These are phyloP conservation scores for Fusarium solani-melongenae DNA, from an alignment of 2,329 filamentous ascomycete genomes.

Conservation along the genomic window DNA sequence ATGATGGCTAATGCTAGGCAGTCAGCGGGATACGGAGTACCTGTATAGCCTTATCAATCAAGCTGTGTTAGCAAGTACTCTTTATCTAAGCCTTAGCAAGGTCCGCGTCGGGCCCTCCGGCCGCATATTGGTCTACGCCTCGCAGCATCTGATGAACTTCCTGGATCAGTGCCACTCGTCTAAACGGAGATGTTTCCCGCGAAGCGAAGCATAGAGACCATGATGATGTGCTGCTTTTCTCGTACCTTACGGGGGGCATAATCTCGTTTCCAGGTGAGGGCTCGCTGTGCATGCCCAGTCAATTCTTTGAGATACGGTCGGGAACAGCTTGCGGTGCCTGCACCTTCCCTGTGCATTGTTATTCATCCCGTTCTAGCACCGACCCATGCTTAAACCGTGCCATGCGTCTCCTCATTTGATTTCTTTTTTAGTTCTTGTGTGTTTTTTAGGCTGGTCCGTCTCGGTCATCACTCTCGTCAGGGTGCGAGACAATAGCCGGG, in stretches of 20 bases:
- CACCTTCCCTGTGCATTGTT: conserved; percentile 4
- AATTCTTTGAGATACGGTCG: background rate
- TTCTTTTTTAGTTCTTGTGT: conserved; percentile 22
- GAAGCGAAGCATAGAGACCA: background rate
- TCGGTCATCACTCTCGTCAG: conserved; percentile 37
- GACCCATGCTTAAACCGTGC: background rate
- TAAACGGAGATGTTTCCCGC: background rate
- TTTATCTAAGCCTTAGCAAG: conserved; percentile 1
- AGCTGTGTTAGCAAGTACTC: background rate
- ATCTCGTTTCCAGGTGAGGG: conserved; percentile 14
- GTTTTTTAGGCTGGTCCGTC: conserved; percentile 2
- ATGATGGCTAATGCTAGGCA: background rate
- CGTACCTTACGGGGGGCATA: background rate
- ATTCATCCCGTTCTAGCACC: conserved; percentile 19
- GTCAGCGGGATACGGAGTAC: background rate
- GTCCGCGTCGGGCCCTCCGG: conserved; percentile 14
- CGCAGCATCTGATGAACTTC: background rate
- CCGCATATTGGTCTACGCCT: background rate
- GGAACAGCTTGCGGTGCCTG: conserved; percentile 4
- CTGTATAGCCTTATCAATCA: background rate
- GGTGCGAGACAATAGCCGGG: conserved; percentile 32
- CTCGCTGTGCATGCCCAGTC: background rate
- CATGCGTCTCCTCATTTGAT: background rate
- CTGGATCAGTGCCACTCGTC: background rate
- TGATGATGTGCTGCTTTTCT: conserved; percentile 1